Evolutionary conservation across 2,329 filamentous ascomycete genomes (phyloP).

Genomic region (Plenodomus lindquistii): DNA sequence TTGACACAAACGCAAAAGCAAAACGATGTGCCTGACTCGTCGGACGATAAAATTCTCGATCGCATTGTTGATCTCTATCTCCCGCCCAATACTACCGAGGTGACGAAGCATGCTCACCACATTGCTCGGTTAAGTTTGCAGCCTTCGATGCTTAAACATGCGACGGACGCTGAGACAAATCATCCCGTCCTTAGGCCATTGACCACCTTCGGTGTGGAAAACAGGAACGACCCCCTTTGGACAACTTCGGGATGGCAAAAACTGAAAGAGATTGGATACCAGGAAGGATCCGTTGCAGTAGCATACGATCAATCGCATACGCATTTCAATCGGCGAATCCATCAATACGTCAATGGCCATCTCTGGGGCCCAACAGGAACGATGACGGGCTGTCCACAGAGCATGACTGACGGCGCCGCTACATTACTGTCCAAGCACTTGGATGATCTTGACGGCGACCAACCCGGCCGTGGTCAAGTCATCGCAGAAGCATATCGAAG

Average conservation of each 20-base stretch:
- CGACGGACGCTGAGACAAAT: constrained; percentile 68
- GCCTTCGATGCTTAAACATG: constrained; percentile 21
- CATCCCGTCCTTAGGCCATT: constrained; percentile 64
- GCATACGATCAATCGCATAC: constrained; percentile 61
- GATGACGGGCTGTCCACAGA: constrained; percentile 66
- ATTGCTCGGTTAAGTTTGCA: constrained; percentile 24
- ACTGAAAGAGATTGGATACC: constrained; percentile 62
- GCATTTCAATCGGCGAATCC: constrained; percentile 58
- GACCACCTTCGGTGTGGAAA: constrained; percentile 63
- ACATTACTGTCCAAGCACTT: constrained; percentile 26
- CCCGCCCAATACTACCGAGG: constrained; percentile 9
- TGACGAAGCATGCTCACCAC: constrained; percentile 21
- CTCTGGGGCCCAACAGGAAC: constrained; percentile 64
- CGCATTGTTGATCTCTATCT: constrained; percentile 32
- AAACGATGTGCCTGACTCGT: not conserved
- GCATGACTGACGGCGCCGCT: constrained; percentile 67
- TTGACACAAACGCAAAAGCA: not conserved
- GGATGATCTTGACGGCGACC: constrained; percentile 26
- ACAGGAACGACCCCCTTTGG: constrained; percentile 59
- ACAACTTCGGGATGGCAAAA: constrained; percentile 69
- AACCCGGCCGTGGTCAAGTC: constrained; percentile 44
- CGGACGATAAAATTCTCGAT: constrained; percentile 27
- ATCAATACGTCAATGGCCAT: constrained; percentile 64
- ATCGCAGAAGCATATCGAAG: constrained; percentile 58
- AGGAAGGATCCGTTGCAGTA: constrained; percentile 62